Base-by-base conservation (phyloP, 2,329 filamentous ascomycete genomes). In the Fusarium foetens region DNA sequence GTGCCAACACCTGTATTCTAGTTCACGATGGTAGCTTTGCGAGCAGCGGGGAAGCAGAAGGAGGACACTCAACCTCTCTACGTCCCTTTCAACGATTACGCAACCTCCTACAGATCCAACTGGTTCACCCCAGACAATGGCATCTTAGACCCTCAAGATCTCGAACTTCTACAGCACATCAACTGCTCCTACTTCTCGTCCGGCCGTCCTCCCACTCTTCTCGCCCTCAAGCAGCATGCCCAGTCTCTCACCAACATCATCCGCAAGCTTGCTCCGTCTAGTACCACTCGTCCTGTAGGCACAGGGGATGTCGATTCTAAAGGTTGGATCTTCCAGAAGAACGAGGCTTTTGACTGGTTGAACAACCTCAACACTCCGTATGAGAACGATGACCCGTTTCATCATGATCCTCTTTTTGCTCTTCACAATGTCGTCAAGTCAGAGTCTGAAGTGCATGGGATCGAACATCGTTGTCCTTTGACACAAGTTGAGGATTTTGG, bases 121-220 rank as follows among this genome's bases (percentile, higher is more conserved):
- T 77, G 72, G 58, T 75, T 70, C 8, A 41, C 74, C 12, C 72
- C 77, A n/a, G 71, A 70, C 8, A 66, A 70, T 21, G 72, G 77
- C 14, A 60, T 78, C 23, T 27, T 77, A 11, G 74, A 61, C 8
- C 36, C 60, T 3, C 36, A 64, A 0, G 78, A 79, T 11, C 41
- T 80, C 1, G 29, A 68, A 11, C 71, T 79, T 16, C 75, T 82
- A 23, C 53, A 70, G 33, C 83, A 89, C 70, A 80, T 89, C 68
- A 90, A 88, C 79, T 91, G 89, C 79, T 82, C 83, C 63, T 90
- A 89, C 72, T 80, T 90, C 42, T 90, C 88, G 5, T 88, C 86
- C 5, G 86, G 84, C 8, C 77, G 81, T 10, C 80, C 87, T 7
- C 88, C 88, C 3, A 90, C 87, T 0, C 81, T 91, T n/a, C 79